These are phyloP conservation scores for Filobasidium floriforme DNA, from an alignment of 768 basidiomycete genomes.

Conservation along the genomic window DNA sequence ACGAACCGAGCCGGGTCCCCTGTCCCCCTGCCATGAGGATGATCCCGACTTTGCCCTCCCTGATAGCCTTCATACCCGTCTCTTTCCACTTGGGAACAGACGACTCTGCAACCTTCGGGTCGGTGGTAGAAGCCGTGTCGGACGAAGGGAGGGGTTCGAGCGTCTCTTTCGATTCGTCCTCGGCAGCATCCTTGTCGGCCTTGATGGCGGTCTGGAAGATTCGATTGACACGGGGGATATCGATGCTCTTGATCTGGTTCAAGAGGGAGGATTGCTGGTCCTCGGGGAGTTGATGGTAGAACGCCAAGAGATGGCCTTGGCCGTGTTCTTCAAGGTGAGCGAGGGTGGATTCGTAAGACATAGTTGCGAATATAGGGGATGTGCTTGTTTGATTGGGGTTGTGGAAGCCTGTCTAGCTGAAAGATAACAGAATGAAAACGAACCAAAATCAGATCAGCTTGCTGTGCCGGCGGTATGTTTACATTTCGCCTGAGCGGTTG, in stretches of 20 bases:
- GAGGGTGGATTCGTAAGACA: neutral
- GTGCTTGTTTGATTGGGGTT: neutral
- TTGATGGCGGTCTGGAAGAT: conserved; percentile 70
- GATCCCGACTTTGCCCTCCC: conserved; percentile 78
- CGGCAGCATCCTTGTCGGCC: conserved; percentile 50
- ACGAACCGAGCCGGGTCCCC: conserved; percentile 85
- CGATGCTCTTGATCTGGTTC: conserved; percentile 67
- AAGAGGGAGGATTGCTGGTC: conserved; percentile 59
- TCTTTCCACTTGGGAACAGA: conserved; percentile 58
- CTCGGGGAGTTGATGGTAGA: conserved; percentile 67
- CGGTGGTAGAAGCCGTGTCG: conserved; percentile 59
- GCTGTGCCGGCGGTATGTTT: too few species aligned
- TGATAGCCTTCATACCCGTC: conserved; percentile 71
- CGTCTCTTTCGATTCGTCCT: conserved; percentile 49
- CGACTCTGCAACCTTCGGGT: conserved; percentile 43
- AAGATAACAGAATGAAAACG: neutral
- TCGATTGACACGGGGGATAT: conserved; percentile 84
- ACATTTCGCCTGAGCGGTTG: too few species aligned
- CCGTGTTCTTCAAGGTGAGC: neutral
- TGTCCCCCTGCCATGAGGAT: conserved; percentile 97
- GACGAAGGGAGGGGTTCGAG: conserved; percentile 76
- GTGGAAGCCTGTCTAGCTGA: neutral
- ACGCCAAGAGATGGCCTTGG: conserved; percentile 82
- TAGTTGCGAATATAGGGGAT: neutral
- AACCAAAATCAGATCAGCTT: neutral